These are phyloP conservation scores for Ramichloridium luteum DNA, from an alignment of 2,329 filamentous ascomycete genomes.

Conservation along the genomic window DNA sequence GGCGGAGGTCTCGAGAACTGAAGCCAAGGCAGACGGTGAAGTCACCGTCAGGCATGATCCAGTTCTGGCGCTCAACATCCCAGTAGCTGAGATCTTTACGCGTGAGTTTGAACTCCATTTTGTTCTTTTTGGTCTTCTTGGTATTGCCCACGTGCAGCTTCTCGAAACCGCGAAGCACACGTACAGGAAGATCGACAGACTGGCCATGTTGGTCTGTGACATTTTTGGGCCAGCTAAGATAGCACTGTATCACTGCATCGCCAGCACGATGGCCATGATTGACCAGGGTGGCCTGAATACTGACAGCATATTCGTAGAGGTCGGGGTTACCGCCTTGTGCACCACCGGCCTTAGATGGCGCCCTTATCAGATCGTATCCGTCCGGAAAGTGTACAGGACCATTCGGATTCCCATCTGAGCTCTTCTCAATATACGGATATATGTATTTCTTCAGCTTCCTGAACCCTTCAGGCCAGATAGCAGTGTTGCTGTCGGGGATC, in stretches of 20 bases:
- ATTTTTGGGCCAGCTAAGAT: constrained; percentile 34
- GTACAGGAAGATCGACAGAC: constrained; percentile 33
- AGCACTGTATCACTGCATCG: constrained; percentile 45
- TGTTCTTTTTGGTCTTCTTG: constrained; percentile 9
- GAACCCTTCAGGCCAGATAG: constrained; percentile 49
- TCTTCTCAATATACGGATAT: constrained; percentile 53
- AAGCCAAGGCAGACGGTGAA: constrained; percentile 23
- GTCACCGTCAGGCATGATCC: constrained; percentile 24
- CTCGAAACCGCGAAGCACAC: constrained; percentile 33
- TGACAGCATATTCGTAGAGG: constrained; percentile 46
- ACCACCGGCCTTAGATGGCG: constrained; percentile 51
- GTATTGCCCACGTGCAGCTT: constrained; percentile 26
- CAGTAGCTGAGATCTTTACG: constrained; percentile 26
- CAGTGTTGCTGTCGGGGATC: constrained; percentile 44
- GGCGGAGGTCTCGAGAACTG: constrained; percentile 15
- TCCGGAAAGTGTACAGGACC: constrained; percentile 37
- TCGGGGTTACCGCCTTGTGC: constrained; percentile 56
- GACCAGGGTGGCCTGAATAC: constrained; percentile 40
- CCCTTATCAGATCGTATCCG: constrained; percentile 39
- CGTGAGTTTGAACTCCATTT: constrained; percentile 26
- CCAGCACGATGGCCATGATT: constrained; percentile 50
- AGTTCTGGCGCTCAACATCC: constrained; percentile 26
- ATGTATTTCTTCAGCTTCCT: constrained; percentile 56
- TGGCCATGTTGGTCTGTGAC: constrained; percentile 17
- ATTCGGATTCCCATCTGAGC: constrained; percentile 31